A percentile compares a stretch with the other conserved stretches of the same genome.
Evolutionary conservation across 2,329 filamentous ascomycete genomes (phyloP).

Genomic region (Fonsecaea pedrosoi): DNA sequence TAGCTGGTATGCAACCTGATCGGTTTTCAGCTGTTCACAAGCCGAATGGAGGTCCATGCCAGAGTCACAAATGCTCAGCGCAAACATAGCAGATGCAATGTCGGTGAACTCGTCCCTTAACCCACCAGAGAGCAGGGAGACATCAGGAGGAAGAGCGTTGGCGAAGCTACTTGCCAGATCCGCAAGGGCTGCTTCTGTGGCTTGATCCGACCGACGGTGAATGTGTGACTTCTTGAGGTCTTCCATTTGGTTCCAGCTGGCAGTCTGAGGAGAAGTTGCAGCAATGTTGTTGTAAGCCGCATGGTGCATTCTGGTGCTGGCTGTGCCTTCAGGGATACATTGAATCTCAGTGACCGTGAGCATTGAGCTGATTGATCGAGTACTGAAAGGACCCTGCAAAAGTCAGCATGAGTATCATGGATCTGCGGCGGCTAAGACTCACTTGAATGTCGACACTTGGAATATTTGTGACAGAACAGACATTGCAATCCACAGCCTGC

Average conservation of each 20-base stretch:
- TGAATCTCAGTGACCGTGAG: conserved; percentile 38
- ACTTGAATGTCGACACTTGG: conserved; percentile 30
- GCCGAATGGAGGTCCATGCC: conserved; percentile 29
- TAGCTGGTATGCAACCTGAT: conserved; percentile 25
- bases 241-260: conserved; percentile 4
- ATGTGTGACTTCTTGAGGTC: conserved; percentile 14
- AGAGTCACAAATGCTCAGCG: conserved; percentile 34
- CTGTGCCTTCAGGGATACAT: conserved; percentile 34
- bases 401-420: conserved; percentile 17
- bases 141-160: conserved; percentile 29
- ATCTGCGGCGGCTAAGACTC: conserved; percentile 1
- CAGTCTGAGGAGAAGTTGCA: conserved; percentile 8
- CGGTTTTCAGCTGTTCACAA: conserved; percentile 29
- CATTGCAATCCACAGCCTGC: conserved; percentile 38
- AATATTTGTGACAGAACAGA: conserved; percentile 38
- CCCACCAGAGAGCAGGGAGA: conserved; percentile 25
- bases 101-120: conserved; percentile 20
- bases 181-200: conserved; percentile 17
- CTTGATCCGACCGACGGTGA: conserved; percentile 22
- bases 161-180: conserved; percentile 19
- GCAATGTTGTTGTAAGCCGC: conserved; percentile 19
- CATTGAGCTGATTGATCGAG: conserved; percentile 28
- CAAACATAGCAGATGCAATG: conserved; percentile 34
- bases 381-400: conserved; percentile 34
- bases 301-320: conserved; percentile 28